phyloP scores from a whole-genome alignment of 352 stramenopile species.

The Globisporangium carolinianum region DNA sequence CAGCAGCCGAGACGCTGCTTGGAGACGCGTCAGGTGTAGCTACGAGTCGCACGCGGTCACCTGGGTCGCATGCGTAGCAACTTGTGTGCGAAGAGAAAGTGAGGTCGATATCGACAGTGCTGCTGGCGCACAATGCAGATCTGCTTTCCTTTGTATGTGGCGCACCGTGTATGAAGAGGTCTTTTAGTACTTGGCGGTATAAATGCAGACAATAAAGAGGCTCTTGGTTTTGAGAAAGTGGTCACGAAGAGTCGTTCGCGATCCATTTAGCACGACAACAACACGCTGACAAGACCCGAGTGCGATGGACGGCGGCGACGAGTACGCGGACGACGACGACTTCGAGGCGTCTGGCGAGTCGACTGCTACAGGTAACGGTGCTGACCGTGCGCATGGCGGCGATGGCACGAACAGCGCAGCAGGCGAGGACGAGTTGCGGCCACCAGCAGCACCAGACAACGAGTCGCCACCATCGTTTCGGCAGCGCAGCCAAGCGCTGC shows the following conservation, averaged over 20 bases:
- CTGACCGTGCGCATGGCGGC: neutral
- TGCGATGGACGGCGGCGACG: constrained; percentile 7
- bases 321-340: constrained; percentile 18
- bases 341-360: constrained; percentile 14
- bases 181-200: too few species aligned
- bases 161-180: too few species aligned
- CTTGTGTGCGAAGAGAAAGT: too few species aligned
- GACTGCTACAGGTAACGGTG: neutral
- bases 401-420: neutral
- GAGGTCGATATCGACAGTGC: too few species aligned
- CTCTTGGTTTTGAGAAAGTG: too few species aligned
- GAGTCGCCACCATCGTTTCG: neutral
- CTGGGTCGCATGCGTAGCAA: too few species aligned
- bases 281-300: neutral
- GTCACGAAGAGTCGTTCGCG: neutral
- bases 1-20: constrained; percentile 1
- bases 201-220: too few species aligned
- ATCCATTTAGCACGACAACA: neutral
- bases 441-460: neutral
- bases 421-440: constrained; percentile 8
- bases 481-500: constrained; percentile 6
- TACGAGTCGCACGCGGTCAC: too few species aligned
- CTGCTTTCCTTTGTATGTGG: too few species aligned
- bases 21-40: neutral
- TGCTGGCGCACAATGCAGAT: too few species aligned